These are phyloP conservation scores for Beauveria bassiana DNA, from an alignment of 2,329 filamentous ascomycete genomes.

Conservation along the genomic window DNA sequence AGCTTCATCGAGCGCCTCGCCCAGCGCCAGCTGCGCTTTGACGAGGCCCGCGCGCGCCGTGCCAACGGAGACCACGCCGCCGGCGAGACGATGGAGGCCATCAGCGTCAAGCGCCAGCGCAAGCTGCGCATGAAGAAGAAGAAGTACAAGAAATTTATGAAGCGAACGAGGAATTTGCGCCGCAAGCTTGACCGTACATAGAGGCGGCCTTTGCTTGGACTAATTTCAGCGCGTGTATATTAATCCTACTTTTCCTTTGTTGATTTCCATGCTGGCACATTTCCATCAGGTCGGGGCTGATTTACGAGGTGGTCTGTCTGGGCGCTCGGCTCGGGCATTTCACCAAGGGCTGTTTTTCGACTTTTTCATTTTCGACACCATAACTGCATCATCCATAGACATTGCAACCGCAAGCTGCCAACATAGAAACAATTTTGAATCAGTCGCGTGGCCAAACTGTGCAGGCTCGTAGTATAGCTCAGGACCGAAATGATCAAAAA, in stretches of 20 bases:
- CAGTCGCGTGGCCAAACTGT: not conserved
- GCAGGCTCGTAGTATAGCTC: no score
- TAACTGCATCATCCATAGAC: conserved; percentile 5
- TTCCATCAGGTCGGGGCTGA: conserved; percentile 1
- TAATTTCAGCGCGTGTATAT: conserved; percentile 5
- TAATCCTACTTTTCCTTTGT: conserved; percentile 9
- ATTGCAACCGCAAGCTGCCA: conserved; percentile 7
- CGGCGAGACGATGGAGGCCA: conserved; percentile 55
- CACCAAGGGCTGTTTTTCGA: conserved; percentile 5
- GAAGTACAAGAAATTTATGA: conserved; percentile 99
- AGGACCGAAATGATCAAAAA: no score
- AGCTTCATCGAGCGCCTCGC: conserved; percentile 66
- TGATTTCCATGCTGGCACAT: conserved; percentile 2
- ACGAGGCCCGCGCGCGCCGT: conserved; percentile 42
- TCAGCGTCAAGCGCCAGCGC: conserved; percentile 86
- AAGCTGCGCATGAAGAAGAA: conserved; percentile 99
- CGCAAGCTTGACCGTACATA: conserved; percentile 70
- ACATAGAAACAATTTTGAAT: conserved; percentile 5
- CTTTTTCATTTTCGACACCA: not conserved
- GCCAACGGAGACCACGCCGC: conserved; percentile 17
- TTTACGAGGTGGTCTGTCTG: not conserved
- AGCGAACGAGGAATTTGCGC: conserved; percentile 78
- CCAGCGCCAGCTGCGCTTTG: conserved; percentile 52
- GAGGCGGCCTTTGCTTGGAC: conserved; percentile 12
- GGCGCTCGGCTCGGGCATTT: not conserved